Conservation (phyloP, 2,329 filamentous ascomycete species). For the Venturia asperata region DNA sequence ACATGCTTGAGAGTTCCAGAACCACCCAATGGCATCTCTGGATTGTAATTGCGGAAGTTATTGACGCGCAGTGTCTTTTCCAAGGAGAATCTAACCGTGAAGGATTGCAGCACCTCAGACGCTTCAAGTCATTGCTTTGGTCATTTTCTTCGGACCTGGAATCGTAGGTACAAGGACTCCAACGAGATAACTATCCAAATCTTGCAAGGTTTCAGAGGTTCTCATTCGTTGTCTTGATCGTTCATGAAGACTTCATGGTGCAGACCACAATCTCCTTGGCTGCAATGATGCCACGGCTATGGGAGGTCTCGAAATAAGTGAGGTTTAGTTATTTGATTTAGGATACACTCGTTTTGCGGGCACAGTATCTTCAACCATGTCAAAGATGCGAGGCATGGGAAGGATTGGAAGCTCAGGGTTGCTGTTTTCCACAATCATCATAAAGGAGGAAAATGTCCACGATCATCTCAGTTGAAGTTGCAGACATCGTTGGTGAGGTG, state of each 20-base stretch:
- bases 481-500: too few relatives aligned
- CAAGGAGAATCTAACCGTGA: not conserved
- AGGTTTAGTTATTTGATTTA: not conserved
- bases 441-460: too few relatives aligned
- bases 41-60: too few relatives aligned
- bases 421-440: too few relatives aligned
- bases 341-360: too few relatives aligned
- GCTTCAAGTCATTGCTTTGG: not conserved
- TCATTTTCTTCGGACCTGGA: too few relatives aligned
- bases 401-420: too few relatives aligned
- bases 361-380: too few relatives aligned
- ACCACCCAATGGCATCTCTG: not conserved
- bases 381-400: too few relatives aligned
- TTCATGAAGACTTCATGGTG: not conserved
- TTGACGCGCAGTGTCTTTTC: not conserved
- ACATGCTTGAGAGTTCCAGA: not conserved
- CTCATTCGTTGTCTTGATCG: not conserved
- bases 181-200: not conserved
- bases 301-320: not conserved
- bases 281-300: not conserved
- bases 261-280: not conserved
- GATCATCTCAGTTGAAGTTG: too few relatives aligned
- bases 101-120: not conserved
- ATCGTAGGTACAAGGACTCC: not conserved
- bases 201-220: not conserved